Evolutionary conservation across 2,329 filamentous ascomycete species (phyloP).

Genomic region (Pyrenophora tritici-repentis): DNA sequence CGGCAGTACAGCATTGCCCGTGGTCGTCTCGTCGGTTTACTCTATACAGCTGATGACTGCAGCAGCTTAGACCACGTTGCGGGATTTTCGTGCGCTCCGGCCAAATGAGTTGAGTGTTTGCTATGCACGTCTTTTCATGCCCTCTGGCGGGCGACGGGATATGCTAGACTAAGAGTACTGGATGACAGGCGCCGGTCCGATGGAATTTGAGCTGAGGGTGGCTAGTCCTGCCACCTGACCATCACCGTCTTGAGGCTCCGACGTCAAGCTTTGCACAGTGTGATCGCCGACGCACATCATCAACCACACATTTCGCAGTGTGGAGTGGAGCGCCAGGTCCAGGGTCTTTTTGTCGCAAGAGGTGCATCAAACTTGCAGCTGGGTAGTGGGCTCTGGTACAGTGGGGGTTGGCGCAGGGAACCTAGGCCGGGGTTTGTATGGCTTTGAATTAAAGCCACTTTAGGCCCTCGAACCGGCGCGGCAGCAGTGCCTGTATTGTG

Average conservation of each 20-base stretch:
- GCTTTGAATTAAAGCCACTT: constrained; percentile 15
- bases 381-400: constrained; percentile 13
- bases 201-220: too few species aligned
- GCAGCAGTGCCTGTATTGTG: constrained; percentile 1
- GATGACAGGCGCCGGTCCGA: too few species aligned
- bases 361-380: constrained; percentile 30
- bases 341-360: constrained; percentile 10
- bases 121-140: not conserved
- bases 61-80: constrained; percentile 16
- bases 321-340: constrained; percentile 6
- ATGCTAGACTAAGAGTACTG: too few species aligned
- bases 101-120: too few species aligned
- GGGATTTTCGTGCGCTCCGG: constrained; percentile 30
- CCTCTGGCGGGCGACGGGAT: too few species aligned
- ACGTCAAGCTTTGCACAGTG: constrained; percentile 12
- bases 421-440: constrained; percentile 6
- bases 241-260: too few species aligned
- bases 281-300: constrained; percentile 19
- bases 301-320: constrained; percentile 1
- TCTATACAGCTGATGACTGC: constrained; percentile 12
- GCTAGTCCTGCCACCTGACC: too few species aligned
- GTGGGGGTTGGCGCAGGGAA: constrained; percentile 29
- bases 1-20: constrained; percentile 12
- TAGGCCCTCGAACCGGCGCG: constrained; percentile 6
- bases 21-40: not conserved